These are phyloP conservation scores for Cajanus cajan DNA, from an alignment of 306 rosid genomes.

Conservation along the genomic window DNA sequence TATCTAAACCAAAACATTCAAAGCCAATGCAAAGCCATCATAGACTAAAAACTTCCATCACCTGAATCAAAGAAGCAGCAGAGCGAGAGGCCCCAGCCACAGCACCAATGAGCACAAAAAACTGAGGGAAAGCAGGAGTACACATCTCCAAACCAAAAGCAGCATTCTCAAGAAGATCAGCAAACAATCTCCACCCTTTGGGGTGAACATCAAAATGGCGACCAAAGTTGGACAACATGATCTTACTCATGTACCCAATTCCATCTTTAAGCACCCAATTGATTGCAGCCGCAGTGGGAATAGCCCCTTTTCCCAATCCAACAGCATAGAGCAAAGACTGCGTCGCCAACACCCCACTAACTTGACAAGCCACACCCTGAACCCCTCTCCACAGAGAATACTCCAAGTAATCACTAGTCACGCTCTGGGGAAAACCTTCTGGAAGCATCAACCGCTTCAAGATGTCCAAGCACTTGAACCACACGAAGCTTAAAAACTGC, in stretches of 20 bases:
- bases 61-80: constrained; percentile 69
- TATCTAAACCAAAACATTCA: not conserved
- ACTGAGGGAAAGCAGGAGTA: constrained; percentile 81
- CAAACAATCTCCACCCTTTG: constrained; percentile 94
- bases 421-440: constrained; percentile 83
- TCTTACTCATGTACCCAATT: constrained; percentile 88
- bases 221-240: constrained; percentile 80
- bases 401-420: constrained; percentile 79
- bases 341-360: constrained; percentile 87
- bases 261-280: constrained; percentile 98
- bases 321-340: constrained; percentile 91
- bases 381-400: constrained; percentile 92
- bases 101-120: constrained; percentile 78
- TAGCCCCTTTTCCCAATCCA: constrained; percentile 94
- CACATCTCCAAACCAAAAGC: constrained; percentile 93
- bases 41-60: not conserved
- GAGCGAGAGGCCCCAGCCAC: constrained; percentile 88
- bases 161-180: constrained; percentile 85
- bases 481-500: constrained; percentile 33
- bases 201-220: constrained; percentile 94
- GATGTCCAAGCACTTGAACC: constrained; percentile 49
- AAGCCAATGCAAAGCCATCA: not conserved
- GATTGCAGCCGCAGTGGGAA: constrained; percentile 84
- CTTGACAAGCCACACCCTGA: constrained; percentile 91
- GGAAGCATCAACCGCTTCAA: constrained; percentile 76